A percentile compares a stretch with the other conserved stretches of the same genome.
Evolutionary conservation across 2,329 filamentous ascomycete genomes (phyloP).

Genomic region (Cladophialophora yegresii): DNA sequence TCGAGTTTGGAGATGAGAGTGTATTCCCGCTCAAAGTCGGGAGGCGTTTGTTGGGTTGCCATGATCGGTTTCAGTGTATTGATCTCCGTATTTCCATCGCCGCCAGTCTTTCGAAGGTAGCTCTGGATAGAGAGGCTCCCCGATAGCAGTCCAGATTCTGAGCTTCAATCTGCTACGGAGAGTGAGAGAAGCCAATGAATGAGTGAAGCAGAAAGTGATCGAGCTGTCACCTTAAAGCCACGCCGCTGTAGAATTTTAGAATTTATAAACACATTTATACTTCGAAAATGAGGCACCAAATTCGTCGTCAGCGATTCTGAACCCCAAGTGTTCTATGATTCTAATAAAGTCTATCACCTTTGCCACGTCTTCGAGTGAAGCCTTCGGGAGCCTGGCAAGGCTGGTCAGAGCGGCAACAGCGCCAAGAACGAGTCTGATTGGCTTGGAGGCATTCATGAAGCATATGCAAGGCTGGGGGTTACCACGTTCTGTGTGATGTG

Average conservation of each 20-base stretch:
- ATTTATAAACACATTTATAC: neutral
- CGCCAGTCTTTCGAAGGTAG: neutral
- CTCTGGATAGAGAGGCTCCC: neutral
- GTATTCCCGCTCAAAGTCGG: constrained; percentile 69
- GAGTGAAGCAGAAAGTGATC: neutral
- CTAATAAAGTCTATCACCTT: constrained; percentile 16
- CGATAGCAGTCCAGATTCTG: neutral
- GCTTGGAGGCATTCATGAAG: neutral
- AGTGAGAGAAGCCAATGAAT: neutral
- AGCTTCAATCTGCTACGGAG: neutral
- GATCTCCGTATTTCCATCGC: neutral
- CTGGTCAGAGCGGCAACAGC: constrained; percentile 12
- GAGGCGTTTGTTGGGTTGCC: constrained; percentile 10
- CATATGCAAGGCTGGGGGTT: neutral
- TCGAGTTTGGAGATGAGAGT: constrained; percentile 82
- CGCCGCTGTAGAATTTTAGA: neutral
- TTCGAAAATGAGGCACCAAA: constrained; percentile 18
- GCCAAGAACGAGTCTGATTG: constrained; percentile 22
- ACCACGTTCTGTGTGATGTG: neutral
- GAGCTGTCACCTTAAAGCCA: neutral
- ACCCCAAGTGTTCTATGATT: neutral
- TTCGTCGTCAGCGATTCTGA: constrained; percentile 19
- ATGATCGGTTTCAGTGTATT: neutral
- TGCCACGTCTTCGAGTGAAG: constrained; percentile 29
- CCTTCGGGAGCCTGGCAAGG: constrained; percentile 16